A percentile compares a stretch with the other conserved stretches of the same genome.
Evolutionary conservation across 495 filamentous ascomycete genomes (phyloP).

Genomic region (Oleoguttula mirabilis): DNA sequence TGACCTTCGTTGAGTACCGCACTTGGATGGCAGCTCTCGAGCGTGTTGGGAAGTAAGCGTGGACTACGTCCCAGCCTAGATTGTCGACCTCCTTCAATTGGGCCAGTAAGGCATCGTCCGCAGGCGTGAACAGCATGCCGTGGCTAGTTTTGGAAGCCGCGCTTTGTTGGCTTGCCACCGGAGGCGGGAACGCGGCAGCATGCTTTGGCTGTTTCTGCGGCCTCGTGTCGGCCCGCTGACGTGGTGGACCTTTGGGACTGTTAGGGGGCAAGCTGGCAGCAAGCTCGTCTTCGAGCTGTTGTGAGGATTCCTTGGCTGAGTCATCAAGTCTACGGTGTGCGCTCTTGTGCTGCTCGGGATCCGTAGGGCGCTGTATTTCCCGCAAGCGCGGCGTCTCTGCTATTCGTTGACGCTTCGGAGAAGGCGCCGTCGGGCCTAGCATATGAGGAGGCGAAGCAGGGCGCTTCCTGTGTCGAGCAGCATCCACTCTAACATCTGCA

Average conservation of each 20-base stretch:
- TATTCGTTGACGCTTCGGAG: too few relatives aligned
- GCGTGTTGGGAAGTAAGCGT: neutral
- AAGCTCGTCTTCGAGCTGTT: neutral
- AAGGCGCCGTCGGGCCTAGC: too few relatives aligned
- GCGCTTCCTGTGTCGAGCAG: too few relatives aligned
- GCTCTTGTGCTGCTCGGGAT: too few relatives aligned
- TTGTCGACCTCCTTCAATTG: constrained; percentile 5
- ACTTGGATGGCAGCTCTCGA: constrained; percentile 1
- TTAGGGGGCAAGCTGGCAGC: neutral
- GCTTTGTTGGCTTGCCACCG: neutral
- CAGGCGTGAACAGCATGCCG: constrained; percentile 3
- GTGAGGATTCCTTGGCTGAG: too few relatives aligned
- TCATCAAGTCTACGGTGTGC: too few relatives aligned
- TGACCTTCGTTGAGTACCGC: neutral
- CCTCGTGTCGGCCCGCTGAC: neutral
- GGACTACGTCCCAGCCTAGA: neutral
- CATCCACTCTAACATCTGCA: too few relatives aligned
- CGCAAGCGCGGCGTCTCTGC: too few relatives aligned
- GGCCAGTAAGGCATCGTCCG: constrained; percentile 3
- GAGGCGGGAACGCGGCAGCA: neutral
- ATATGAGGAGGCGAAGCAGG: too few relatives aligned
- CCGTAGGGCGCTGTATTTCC: too few relatives aligned
- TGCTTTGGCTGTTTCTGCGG: neutral
- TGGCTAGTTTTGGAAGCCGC: neutral
- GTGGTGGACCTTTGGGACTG: neutral